Evolutionary conservation across 352 stramenopile species (phyloP), one percentile per base, ranked within the genome.

Genomic region (Blastocystis sp.): DNA sequence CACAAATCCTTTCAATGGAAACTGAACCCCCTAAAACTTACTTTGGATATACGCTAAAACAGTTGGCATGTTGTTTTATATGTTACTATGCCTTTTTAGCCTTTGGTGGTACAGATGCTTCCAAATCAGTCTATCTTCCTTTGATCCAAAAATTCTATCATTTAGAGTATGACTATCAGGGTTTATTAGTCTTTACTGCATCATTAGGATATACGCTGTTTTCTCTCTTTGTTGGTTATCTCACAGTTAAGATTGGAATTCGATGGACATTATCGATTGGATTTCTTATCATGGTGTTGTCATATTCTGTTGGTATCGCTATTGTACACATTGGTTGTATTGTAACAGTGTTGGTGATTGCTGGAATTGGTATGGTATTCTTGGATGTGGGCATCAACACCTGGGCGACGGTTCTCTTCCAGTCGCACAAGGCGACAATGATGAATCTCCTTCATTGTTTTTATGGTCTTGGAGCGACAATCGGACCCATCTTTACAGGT

Each of bases 391-490:
- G 71, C 29, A 83, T 35, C 9, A 83, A 83, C 29, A 83, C 71
- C 0, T 83, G 71, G 71, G 71, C 46, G 0, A 83, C 71, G 16
- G 58, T 83, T 27, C 32, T 83, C 1, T 83, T 83, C 54, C 24
- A 61, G 11, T 66, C 43, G 0, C 71, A 83, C 35, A 83, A 83
- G 51, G 71, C 71, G 1, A 49, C 65, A 21, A 83, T 87, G 59
- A 87, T 87, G 77, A 87, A 87, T 37, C 24, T 74, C 1, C 59
- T 87, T 1, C 77, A 87, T 29, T 87, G 37, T 58, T 87, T 87
- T 54, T 87, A 87, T 42, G 77, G 77, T 35, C 61, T 87, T 7
- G 77, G 77, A 59, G 77, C 77, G 35, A 74, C 65, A 29, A 57
- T 87, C 11, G 77, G 77, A 43, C 77, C 77, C 42, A 61, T 46